Conservation (phyloP, 352 stramenopile species). For the Phytophthora pistaciae region DNA sequence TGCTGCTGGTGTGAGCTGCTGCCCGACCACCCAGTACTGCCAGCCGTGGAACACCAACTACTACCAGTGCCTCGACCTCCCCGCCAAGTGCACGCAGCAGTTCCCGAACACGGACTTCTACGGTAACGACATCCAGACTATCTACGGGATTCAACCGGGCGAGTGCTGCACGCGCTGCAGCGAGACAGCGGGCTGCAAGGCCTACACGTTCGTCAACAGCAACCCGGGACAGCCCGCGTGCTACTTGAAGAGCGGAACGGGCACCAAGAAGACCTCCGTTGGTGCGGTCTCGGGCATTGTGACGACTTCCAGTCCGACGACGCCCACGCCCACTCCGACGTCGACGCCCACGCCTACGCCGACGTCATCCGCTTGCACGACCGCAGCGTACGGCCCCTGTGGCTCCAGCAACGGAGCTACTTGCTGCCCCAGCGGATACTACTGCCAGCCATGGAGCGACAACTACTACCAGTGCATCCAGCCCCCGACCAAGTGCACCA, state of each 20-base stretch:
- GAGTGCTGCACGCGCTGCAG: slow-evolving; percentile 30
- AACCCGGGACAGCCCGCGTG: slow-evolving; percentile 40
- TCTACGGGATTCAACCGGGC: slow-evolving; percentile 34
- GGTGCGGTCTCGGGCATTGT: slow-evolving; percentile 45
- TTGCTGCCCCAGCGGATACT: slow-evolving; percentile 43
- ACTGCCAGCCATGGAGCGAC: slow-evolving; percentile 57
- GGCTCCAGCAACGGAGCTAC: slow-evolving; percentile 35
- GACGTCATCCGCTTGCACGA: slow-evolving; percentile 24
- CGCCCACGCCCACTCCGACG: slow-evolving; percentile 27
- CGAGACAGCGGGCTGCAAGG: slow-evolving; percentile 21
- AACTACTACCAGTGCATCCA: slow-evolving; percentile 52
- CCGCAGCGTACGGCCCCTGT: slow-evolving; percentile 23
- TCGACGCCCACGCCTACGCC: slow-evolving; percentile 23
- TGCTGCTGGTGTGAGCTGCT: slow-evolving; percentile 15
- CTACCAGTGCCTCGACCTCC: slow-evolving; percentile 32
- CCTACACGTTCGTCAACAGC: slow-evolving; percentile 43
- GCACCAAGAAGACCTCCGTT: slow-evolving; percentile 9
- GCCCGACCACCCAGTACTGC: slow-evolving; percentile 26
- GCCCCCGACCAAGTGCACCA: slow-evolving; percentile 38
- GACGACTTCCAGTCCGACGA: slow-evolving; percentile 16
- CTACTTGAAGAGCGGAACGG: slow-evolving; percentile 46
- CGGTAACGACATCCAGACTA: slow-evolving; percentile 39
- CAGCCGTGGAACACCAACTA: slow-evolving; percentile 34
- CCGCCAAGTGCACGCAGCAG: slow-evolving; percentile 30
- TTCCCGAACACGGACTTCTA: slow-evolving; percentile 41